Evolutionary conservation across 345 rosid genomes (phyloP).

Genomic region (Alliaria petiolata): DNA sequence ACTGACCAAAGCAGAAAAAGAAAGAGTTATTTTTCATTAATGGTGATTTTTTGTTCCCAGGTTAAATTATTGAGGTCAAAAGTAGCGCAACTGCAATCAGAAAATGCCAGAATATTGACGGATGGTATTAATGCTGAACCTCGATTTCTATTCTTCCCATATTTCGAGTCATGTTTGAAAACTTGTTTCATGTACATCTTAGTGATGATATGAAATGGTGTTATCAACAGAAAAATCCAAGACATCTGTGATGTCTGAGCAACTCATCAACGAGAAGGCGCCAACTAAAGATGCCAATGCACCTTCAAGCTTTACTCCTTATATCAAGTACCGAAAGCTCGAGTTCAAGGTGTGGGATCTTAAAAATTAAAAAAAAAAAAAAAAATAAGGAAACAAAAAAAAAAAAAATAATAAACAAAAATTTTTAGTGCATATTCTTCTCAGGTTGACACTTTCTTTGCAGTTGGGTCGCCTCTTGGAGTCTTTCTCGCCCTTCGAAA

Average conservation of each 20-base stretch:
- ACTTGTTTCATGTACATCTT: background rate
- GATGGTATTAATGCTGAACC: conserved; percentile 25
- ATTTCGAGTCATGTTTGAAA: background rate
- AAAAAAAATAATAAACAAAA: too few species aligned
- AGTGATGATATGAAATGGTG: conserved; percentile 15
- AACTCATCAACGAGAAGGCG: conserved; percentile 32
- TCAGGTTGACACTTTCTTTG: conserved; percentile 96
- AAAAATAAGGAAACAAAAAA: too few species aligned
- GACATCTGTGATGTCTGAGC: conserved; percentile 27
- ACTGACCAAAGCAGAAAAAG: background rate
- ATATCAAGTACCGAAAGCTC: conserved; percentile 82
- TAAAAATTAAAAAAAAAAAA: background rate
- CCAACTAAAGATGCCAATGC: conserved; percentile 31
- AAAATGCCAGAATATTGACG: conserved; percentile 26
- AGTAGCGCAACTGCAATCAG: conserved; percentile 59
- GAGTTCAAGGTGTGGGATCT: conserved; percentile 65
- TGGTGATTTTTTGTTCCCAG: conserved; percentile 42
- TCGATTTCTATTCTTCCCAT: background rate
- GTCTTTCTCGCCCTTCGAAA: conserved; percentile 95
- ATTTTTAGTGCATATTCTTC: conserved; percentile 6
- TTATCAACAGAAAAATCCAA: conserved; percentile 41
- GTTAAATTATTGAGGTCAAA: conserved; percentile 59
- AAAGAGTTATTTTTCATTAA: background rate
- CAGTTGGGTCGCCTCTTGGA: conserved; percentile 99
- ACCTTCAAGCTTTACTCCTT: conserved; percentile 63